A percentile compares a stretch with the other conserved stretches of the same genome.
phyloP scores from a whole-genome alignment of 345 rosid genomes.

The Ceriops tagal region DNA sequence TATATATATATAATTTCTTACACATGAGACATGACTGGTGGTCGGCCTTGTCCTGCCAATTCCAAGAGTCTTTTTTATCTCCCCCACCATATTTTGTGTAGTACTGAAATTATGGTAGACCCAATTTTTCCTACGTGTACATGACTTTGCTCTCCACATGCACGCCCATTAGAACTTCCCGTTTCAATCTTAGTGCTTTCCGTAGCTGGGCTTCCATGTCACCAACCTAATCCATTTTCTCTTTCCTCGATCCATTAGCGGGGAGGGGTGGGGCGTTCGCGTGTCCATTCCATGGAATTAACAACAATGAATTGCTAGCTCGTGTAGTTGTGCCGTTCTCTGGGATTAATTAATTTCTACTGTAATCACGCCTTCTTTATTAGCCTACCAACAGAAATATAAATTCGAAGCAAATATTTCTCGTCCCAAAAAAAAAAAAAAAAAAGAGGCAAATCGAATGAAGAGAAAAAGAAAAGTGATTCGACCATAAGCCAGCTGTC shows the following conservation, averaged over 20 bases:
- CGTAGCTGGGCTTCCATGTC: conserved; percentile 19
- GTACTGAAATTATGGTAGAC: conserved; percentile 1
- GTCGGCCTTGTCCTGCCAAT: conserved; percentile 14
- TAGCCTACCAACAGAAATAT: no score
- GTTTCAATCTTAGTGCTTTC: neutral
- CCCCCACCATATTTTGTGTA: conserved; percentile 9
- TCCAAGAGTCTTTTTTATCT: neutral
- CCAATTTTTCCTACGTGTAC: conserved; percentile 16
- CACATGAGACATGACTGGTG: neutral
- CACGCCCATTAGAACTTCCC: neutral
- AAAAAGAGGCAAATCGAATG: no score
- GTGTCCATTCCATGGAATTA: no score
- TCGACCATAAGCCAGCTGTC: no score
- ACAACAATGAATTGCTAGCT: no score
- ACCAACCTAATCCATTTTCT: conserved; percentile 26
- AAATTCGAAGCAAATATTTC: no score
- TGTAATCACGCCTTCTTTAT: no score
- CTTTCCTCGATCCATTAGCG: neutral
- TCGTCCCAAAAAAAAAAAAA: no score
- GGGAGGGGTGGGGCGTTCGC: no score
- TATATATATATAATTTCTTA: neutral
- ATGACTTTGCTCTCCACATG: conserved; percentile 25
- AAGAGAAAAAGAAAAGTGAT: no score
- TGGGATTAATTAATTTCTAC: no score
- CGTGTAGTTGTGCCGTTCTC: no score